Percentiles rank a stretch among this genome's conserved stretches.
These are phyloP conservation scores for Hypsizygus marmoreus DNA, from an alignment of 768 basidiomycete genomes.

Conservation along the genomic window DNA sequence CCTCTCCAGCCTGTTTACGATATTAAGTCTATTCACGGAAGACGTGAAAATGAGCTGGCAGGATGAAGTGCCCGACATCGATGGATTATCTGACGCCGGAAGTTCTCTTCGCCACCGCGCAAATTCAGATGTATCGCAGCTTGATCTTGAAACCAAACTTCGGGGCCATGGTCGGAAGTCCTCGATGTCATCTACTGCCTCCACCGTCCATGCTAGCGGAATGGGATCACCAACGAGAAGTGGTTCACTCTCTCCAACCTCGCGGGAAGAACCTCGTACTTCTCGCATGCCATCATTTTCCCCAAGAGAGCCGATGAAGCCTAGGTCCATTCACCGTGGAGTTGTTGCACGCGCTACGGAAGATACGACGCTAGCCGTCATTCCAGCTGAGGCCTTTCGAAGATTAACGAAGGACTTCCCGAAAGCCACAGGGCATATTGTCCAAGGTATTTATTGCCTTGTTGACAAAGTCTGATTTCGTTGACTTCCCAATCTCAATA, in stretches of 20 bases:
- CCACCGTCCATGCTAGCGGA: slow-evolving; percentile 61
- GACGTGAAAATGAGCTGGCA: slow-evolving; percentile 93
- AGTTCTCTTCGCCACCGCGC: slow-evolving; percentile 37
- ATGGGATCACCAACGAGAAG: slow-evolving; percentile 26
- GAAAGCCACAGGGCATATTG: slow-evolving; percentile 95
- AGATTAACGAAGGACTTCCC: slow-evolving; percentile 95
- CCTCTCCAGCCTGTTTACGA: slow-evolving; percentile 93
- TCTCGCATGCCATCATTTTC: slow-evolving; percentile 21
- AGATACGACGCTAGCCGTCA: slow-evolving; percentile 96
- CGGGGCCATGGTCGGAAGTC: slow-evolving; percentile 43
- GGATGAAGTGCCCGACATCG: slow-evolving; percentile 48
- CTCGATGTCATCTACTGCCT: slow-evolving; percentile 68
- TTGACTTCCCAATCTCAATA: slow-evolving; percentile 13
- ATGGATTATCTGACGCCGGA: slow-evolving; percentile 24
- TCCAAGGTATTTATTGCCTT: slow-evolving; percentile 67
- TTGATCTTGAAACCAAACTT: slow-evolving; percentile 45
- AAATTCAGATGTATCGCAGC: slow-evolving; percentile 66
- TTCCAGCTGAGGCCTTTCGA: slow-evolving; percentile 96
- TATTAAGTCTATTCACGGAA: slow-evolving; percentile 95
- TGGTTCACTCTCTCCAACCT: slow-evolving; percentile 29
- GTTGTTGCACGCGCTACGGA: slow-evolving; percentile 91
- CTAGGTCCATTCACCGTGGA: slow-evolving; percentile 53
- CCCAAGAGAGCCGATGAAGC: slow-evolving; percentile 16
- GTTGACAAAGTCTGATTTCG: no score
- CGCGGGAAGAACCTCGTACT: slow-evolving; percentile 21